These are phyloP conservation scores for Tilletia caries DNA, from an alignment of 1,284 basidiomycete genomes.

Conservation along the genomic window DNA sequence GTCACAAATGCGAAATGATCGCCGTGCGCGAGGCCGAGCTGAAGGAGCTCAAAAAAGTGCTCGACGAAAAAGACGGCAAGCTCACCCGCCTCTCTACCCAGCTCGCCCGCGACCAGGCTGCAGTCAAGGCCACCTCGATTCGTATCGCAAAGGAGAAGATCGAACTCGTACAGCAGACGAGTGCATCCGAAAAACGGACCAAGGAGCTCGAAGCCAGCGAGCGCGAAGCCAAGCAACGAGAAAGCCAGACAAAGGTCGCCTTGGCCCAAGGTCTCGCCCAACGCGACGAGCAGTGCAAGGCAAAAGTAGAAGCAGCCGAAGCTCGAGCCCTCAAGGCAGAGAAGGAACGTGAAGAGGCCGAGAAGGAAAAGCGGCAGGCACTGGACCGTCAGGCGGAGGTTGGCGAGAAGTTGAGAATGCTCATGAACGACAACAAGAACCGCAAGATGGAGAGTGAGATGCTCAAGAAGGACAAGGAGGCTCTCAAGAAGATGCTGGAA, in stretches of 20 bases:
- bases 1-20: background rate
- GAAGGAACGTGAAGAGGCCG: background rate
- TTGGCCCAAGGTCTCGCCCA: background rate
- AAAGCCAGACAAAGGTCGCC: background rate
- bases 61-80: background rate
- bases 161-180: background rate
- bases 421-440: background rate
- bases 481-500: background rate
- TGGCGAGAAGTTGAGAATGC: background rate
- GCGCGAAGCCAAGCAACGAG: background rate
- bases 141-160: background rate
- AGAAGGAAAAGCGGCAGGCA: background rate
- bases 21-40: background rate
- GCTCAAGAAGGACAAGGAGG: background rate
- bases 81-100: background rate
- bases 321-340: background rate
- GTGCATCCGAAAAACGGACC: background rate
- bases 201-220: background rate
- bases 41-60: background rate
- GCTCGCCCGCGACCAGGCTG: background rate
- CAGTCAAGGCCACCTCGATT: background rate
- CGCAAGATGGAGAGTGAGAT: background rate
- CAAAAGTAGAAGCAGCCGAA: background rate
- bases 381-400: background rate
- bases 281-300: background rate